Base-by-base conservation (phyloP, 1,284 basidiomycete species). In the Takashimella koratensis region DNA sequence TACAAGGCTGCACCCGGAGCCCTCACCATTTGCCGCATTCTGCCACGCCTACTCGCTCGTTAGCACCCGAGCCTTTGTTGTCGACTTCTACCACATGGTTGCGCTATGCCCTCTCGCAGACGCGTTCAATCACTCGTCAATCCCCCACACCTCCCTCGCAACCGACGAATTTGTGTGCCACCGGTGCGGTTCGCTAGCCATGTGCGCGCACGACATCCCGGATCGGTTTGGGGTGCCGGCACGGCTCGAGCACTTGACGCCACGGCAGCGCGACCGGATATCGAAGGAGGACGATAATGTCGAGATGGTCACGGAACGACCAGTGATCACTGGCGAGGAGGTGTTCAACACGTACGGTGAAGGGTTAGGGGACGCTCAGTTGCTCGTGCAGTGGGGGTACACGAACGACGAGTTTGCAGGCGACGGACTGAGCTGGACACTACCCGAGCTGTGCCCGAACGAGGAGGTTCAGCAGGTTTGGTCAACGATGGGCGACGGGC, bases 21-120 rank as follows among this genome's bases (percentile, higher is more conserved):
- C 60, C 0, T 67, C 72, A 2, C 73, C 79, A 1, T 71, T 86
- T 52, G 56, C 72, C 19, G 82, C 80, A 2, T 91, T 88, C 66
- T 77, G 82, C 50, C 80, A 82, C 54, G 85, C 88, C 1, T 94
- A 86, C 75, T 82, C 85, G 3, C 81, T 95, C 24, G 88, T 94
- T 41, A 87, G 86, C 10, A 90, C 90, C 3, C 81, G 92, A 40
- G 87, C 92, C 0, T 97, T 97, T 76, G 77, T 89, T 49, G 84
- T 94, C 50, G 92, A 96, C 71, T 80, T 84, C 3, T 93, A 85
- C 71, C 90, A 94, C 72, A 84, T 85, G 1, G 78, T 93, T 20
- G 83, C 87, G 1, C 87, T 97, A 82, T 89, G 93, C 12, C 91
- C 92, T 1, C 82, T 94, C 56, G 90, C 91, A 24, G 92, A 95